A percentile compares a stretch with the other conserved stretches of the same genome.
These are phyloP conservation scores for Suillus decipiens DNA, from an alignment of 768 basidiomycete species.

Conservation along the genomic window DNA sequence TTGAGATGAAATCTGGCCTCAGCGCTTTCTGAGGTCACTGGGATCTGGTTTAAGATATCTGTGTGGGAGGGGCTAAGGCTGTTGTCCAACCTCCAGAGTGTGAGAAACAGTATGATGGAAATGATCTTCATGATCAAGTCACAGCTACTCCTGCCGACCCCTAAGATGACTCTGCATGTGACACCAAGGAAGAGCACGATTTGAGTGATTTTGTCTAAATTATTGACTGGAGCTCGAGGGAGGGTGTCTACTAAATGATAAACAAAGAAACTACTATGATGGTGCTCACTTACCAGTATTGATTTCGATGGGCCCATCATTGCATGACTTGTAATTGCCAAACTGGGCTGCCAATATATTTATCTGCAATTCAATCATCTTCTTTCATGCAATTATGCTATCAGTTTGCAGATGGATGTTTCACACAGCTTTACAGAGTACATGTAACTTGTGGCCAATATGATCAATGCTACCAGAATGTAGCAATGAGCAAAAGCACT, in stretches of 20 bases:
- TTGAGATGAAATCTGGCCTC: no score
- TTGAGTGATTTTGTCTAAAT: not conserved
- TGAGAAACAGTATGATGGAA: not conserved
- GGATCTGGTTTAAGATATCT: not conserved
- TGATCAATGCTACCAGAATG: not conserved
- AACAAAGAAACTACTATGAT: not conserved
- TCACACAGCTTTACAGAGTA: not conserved
- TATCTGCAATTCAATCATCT: not conserved
- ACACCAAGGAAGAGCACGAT: not conserved
- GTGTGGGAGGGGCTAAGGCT: not conserved
- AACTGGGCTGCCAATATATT: not conserved
- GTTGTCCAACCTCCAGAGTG: not conserved
- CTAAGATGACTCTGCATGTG: constrained; percentile 16
- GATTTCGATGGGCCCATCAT: not conserved
- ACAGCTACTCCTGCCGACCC: constrained; percentile 10
- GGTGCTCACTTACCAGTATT: not conserved
- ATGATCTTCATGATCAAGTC: constrained; percentile 14
- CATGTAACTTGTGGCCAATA: not conserved
- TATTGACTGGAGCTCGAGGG: not conserved
- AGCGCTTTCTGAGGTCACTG: no score
- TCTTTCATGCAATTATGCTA: not conserved
- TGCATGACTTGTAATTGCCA: not conserved
- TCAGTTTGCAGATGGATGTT: not conserved
- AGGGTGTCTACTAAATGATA: not conserved
- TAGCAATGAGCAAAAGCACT: not conserved